These are phyloP conservation scores for Pistacia atlantica DNA, from an alignment of 345 rosid genomes.

Conservation along the genomic window DNA sequence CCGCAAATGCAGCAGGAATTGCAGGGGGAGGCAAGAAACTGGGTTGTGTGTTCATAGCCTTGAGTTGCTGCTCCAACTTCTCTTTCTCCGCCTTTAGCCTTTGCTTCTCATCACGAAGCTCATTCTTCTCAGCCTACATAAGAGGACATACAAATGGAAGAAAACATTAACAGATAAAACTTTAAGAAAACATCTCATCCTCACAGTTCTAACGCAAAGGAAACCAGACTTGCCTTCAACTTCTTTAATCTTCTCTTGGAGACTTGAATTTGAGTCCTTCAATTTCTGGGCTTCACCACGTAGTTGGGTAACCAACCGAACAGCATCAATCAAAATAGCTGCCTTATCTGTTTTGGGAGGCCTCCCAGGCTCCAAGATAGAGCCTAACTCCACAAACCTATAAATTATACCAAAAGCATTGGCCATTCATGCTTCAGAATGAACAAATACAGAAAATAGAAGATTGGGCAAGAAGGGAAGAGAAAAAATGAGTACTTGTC, in stretches of 20 bases:
- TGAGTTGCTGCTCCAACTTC: conserved; percentile 71
- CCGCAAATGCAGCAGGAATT: conserved; percentile 69
- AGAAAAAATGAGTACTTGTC: conserved; percentile 65
- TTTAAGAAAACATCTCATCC: neutral
- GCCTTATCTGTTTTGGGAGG: conserved; percentile 94
- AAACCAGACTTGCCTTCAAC: conserved; percentile 52
- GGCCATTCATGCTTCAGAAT: conserved; percentile 7
- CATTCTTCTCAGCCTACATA: conserved; percentile 81
- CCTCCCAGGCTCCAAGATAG: conserved; percentile 84
- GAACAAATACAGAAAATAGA: neutral
- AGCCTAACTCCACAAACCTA: conserved; percentile 88
- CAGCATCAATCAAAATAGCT: conserved; percentile 79
- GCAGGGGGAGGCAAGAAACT: conserved; percentile 63
- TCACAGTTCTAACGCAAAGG: neutral
- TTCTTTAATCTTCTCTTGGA: conserved; percentile 83
- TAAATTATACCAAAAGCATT: conserved; percentile 19
- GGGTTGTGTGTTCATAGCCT: conserved; percentile 62
- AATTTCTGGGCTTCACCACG: conserved; percentile 74
- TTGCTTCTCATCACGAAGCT: conserved; percentile 76
- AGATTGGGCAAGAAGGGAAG: neutral
- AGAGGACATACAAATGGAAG: neutral
- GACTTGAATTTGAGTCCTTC: conserved; percentile 85
- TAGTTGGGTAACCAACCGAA: conserved; percentile 79
- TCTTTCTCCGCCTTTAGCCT: conserved; percentile 64
- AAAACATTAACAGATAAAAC: neutral